Evolutionary conservation across 176 grass and related monocot species (phyloP).

Genomic region (Oryza officinalis): DNA sequence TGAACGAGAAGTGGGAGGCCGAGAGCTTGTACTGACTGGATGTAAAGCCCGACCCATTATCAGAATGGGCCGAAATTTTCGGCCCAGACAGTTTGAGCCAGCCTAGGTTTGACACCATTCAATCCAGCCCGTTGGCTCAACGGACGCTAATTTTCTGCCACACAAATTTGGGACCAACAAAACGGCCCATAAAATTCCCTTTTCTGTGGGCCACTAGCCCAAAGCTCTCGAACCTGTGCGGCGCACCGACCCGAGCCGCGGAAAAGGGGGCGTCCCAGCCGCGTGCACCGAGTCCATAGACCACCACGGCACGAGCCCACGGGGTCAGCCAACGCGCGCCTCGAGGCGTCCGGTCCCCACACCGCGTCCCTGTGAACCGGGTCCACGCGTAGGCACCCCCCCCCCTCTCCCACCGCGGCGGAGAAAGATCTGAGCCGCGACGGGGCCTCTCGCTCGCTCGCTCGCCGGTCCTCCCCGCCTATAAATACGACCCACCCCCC

Average conservation of each 20-base stretch:
- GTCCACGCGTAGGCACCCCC: constrained; percentile 7
- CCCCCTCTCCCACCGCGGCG: constrained; percentile 3
- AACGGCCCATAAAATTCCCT: too few species aligned
- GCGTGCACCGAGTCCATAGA: constrained; percentile 23
- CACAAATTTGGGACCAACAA: too few species aligned
- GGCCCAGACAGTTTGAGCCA: too few species aligned
- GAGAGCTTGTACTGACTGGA: too few species aligned
- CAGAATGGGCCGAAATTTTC: too few species aligned
- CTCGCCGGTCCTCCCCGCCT: constrained; percentile 6
- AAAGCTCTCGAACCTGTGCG: background rate
- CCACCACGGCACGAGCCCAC: background rate
- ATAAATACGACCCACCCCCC: constrained; percentile 15
- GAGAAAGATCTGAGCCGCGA: constrained; percentile 58
- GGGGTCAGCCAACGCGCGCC: background rate
- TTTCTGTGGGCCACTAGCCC: too few species aligned
- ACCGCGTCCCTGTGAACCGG: constrained; percentile 18
- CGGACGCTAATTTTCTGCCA: too few species aligned
- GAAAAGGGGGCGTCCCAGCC: background rate
- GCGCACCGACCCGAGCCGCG: background rate
- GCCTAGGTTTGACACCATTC: too few species aligned
- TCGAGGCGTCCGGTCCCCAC: constrained; percentile 1
- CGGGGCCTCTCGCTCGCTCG: background rate
- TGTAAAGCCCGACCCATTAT: too few species aligned
- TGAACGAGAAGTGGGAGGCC: too few species aligned
- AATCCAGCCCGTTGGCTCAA: too few species aligned